Conservation (phyloP, 306 rosid species). For the Acacia confusa region DNA sequence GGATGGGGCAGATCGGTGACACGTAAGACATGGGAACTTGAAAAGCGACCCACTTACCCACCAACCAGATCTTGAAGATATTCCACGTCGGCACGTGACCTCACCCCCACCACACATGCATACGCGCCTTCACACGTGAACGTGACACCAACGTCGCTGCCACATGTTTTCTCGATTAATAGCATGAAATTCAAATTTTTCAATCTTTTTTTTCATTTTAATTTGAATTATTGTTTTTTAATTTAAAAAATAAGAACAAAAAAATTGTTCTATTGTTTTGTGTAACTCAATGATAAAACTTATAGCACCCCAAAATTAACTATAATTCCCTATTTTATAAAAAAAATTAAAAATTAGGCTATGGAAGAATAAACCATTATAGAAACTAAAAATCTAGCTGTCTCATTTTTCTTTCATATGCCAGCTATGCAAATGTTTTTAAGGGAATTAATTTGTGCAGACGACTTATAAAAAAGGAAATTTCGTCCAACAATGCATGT, state of each 20-base stretch:
- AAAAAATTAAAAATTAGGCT: not conserved
- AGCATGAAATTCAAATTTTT: no score
- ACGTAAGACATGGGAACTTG: not conserved
- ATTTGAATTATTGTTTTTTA: not conserved
- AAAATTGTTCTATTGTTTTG: not conserved
- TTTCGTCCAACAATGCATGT: constrained; percentile 6
- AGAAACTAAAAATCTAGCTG: not conserved
- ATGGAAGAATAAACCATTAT: not conserved
- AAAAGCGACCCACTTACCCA: constrained; percentile 5
- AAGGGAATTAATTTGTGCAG: not conserved
- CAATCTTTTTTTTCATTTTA: not conserved
- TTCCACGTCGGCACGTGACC: constrained; percentile 32
- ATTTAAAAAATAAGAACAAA: not conserved
- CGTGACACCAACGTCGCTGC: not conserved
- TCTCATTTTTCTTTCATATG: not conserved
- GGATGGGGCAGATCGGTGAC: not conserved
- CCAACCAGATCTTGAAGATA: constrained; percentile 47
- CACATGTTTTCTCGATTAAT: not conserved
- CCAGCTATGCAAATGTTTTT: not conserved
- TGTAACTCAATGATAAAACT: not conserved
- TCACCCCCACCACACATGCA: constrained; percentile 13
- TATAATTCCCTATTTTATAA: not conserved
- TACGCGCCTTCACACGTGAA: constrained; percentile 4
- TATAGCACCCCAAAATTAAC: no score
- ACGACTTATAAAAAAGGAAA: not conserved